Percentiles rank a stretch among this genome's conserved stretches.
Evolutionary conservation across 2,329 filamentous ascomycete species (phyloP).

Genomic region (Aspergillus clavatus): DNA sequence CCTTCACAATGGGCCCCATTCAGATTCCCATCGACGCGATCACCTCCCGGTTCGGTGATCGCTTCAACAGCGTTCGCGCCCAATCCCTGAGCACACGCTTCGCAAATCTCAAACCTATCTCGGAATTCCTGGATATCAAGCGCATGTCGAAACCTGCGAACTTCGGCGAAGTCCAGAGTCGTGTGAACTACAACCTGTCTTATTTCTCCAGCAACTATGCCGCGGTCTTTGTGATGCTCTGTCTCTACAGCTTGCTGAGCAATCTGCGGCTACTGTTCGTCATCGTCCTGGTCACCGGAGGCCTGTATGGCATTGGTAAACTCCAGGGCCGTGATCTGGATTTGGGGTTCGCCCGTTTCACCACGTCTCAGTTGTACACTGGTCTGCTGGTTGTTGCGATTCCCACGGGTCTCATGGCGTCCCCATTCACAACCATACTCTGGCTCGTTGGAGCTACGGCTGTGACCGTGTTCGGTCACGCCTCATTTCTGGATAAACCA

Average conservation of each 20-base stretch:
- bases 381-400: conserved; percentile 76
- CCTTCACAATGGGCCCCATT: conserved; percentile 68
- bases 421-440: conserved; percentile 76
- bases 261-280: conserved; percentile 85
- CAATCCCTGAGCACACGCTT: conserved; percentile 78
- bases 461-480: conserved; percentile 91
- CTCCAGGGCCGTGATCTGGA: conserved; percentile 85
- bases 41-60: conserved; percentile 87
- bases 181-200: conserved; percentile 93
- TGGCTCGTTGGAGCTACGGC: conserved; percentile 96
- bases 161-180: conserved; percentile 82
- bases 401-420: conserved; percentile 78
- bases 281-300: conserved; percentile 78
- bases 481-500: conserved; percentile 92
- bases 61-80: conserved; percentile 76
- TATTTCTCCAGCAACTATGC: conserved; percentile 99
- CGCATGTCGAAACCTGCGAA: conserved; percentile 89
- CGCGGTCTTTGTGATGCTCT: conserved; percentile 87
- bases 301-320: conserved; percentile 88
- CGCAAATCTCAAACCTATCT: conserved; percentile 82
- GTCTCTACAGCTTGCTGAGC: conserved; percentile 89
- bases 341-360: conserved; percentile 74
- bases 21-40: conserved; percentile 88
- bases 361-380: conserved; percentile 91
- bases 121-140: conserved; percentile 95